Base-by-base conservation (phyloP, 1,284 basidiomycete species). In the Boletus smithii region DNA sequence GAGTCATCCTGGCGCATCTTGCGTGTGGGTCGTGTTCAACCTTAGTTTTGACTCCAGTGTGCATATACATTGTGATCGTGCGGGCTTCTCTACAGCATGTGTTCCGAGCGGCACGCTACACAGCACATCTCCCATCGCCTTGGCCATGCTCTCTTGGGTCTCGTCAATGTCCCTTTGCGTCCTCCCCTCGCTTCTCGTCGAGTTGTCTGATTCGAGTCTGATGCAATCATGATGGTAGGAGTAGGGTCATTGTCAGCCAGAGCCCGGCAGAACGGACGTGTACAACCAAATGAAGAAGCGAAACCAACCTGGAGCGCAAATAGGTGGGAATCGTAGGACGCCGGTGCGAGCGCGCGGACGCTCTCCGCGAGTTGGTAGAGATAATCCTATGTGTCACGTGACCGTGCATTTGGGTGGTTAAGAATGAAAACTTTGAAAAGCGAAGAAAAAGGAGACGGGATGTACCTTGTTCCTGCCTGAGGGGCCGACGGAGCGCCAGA, bases 401-500 rank as follows among this genome's bases (percentile, higher is more conserved):
- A 24, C 10, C 24, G 8, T 27, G 13, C n/a, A 17, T 39, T 23
- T 17, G 13, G 18, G 18, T 33, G 14, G 10, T n/a, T n/a, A n/a
- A n/a, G n/a, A n/a, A n/a, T n/a, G n/a, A n/a, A n/a, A n/a, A n/a
- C n/a, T n/a, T n/a, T 4, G 6, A 11, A 26, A 5, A 3, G 8
- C 17, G 8, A n/a, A 8, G 17, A 1, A 0, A 20, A 24, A 10
- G 14, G 1, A 3, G 27, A n/a, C 5, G 29, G 13, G 8, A 27
- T 26, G 8, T 40, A 81, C 87, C 73, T 91, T 91, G 70, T 95
- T 95, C 3, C 71, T 77, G 0, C 92, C 92, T 0, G 90, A 92
- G 0, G 91, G 91, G 0, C 91, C 91, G 0, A 80, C 74, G 1
- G 86, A 85, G 22, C 68, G 68, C 75, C 83, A 88, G 46, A 95